phyloP scores from a whole-genome alignment of 257 asterid genomes.

The Handroanthus guayacan region DNA sequence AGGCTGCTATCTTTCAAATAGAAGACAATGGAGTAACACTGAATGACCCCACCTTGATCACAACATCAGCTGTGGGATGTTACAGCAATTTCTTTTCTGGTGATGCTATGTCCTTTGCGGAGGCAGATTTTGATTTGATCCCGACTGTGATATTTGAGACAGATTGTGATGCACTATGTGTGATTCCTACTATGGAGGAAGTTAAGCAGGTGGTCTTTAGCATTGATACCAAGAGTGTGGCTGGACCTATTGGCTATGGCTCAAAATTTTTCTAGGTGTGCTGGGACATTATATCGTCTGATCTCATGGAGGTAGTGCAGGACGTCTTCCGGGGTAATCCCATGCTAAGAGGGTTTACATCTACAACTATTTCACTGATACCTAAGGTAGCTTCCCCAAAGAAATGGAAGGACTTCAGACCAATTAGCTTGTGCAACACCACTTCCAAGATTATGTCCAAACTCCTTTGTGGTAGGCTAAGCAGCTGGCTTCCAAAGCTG shows the following conservation, averaged over 20 bases:
- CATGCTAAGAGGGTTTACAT: background rate
- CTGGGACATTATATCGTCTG: background rate
- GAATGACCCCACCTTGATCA: too few relatives aligned
- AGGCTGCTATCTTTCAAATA: too few relatives aligned
- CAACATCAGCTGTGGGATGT: too few relatives aligned
- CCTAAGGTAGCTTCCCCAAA: background rate
- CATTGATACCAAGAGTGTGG: background rate
- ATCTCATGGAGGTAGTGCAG: background rate
- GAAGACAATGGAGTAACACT: too few relatives aligned
- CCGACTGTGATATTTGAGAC: background rate
- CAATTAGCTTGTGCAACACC: background rate
- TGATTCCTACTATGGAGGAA: background rate
- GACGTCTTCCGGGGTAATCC: background rate
- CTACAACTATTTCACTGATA: background rate
- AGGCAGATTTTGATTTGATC: background rate
- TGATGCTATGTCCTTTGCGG: background rate
- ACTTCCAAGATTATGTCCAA: background rate
- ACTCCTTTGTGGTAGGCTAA: background rate
- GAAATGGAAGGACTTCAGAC: background rate
- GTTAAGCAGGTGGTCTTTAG: background rate
- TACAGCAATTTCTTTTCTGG: too few relatives aligned
- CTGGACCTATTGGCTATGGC: background rate
- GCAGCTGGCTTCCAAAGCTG: background rate
- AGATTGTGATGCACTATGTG: background rate
- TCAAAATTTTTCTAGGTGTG: background rate